Evolutionary conservation across 2,329 filamentous ascomycete genomes (phyloP).

Genomic region (Botrytis tulipae): DNA sequence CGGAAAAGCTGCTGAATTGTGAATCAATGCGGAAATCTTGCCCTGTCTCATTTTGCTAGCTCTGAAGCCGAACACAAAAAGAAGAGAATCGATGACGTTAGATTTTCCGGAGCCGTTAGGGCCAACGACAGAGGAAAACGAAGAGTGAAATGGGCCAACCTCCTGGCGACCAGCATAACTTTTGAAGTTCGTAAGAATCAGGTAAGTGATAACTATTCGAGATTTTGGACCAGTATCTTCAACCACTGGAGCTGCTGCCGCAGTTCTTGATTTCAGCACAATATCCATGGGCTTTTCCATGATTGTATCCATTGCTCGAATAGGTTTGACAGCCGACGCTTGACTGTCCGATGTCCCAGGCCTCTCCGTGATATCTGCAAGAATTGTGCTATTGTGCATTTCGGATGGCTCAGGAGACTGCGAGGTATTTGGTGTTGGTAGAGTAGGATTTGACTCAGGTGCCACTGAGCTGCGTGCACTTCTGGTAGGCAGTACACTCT

Average conservation of each 20-base stretch:
- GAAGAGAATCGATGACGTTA: slow-evolving; percentile 95
- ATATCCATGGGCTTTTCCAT: slow-evolving; percentile 93
- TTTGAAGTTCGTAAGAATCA: slow-evolving; percentile 96
- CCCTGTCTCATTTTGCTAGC: slow-evolving; percentile 99
- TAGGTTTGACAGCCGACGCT: slow-evolving; percentile 60
- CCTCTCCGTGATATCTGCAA: slow-evolving; percentile 72
- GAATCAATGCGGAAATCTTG: slow-evolving; percentile 95
- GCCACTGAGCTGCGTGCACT: slow-evolving; percentile 36
- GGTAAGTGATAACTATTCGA: slow-evolving; percentile 87
- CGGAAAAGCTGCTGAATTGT: slow-evolving; percentile 87
- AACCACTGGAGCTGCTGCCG: slow-evolving; percentile 62
- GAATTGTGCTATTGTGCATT: slow-evolving; percentile 52
- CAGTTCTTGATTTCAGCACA: slow-evolving; percentile 77
- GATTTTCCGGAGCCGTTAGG: slow-evolving; percentile 98
- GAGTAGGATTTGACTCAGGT: slow-evolving; percentile 38
- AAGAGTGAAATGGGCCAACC: slow-evolving; percentile 94
- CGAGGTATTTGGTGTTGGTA: slow-evolving; percentile 54
- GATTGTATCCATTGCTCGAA: slow-evolving; percentile 73
- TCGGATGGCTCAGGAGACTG: slow-evolving; percentile 55
- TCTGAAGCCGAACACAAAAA: slow-evolving; percentile 99
- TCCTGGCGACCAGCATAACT: slow-evolving; percentile 95
- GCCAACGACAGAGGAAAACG: slow-evolving; percentile 96
- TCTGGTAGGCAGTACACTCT: slow-evolving; percentile 49
- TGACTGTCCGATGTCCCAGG: slow-evolving; percentile 49
- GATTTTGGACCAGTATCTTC: slow-evolving; percentile 77